Evolutionary conservation across 2,329 filamentous ascomycete species (phyloP).

Genomic region (Thelonectria discophora): DNA sequence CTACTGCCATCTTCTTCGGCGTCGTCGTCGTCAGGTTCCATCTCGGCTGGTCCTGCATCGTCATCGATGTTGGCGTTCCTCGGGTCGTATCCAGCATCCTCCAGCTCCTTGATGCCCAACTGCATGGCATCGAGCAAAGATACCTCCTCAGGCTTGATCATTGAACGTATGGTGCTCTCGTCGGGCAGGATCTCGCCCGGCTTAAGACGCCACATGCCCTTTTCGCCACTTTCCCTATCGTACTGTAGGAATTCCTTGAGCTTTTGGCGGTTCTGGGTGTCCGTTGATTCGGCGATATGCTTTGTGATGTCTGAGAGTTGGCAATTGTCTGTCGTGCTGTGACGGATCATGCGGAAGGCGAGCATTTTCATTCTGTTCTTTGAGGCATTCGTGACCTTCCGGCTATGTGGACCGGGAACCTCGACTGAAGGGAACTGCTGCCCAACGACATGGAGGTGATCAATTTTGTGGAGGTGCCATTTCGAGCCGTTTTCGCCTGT

Average conservation of each 20-base stretch:
- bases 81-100: slow-evolving; percentile 86
- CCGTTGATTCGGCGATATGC: slow-evolving; percentile 91
- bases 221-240: slow-evolving; percentile 76
- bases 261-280: slow-evolving; percentile 95
- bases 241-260: slow-evolving; percentile 96
- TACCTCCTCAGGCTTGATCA: slow-evolving; percentile 96
- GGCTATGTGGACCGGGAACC: slow-evolving; percentile 90
- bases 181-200: slow-evolving; percentile 80
- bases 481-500: slow-evolving; percentile 80
- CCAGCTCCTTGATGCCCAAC: slow-evolving; percentile 87
- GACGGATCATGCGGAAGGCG: slow-evolving; percentile 85
- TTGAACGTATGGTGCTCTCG: slow-evolving; percentile 79
- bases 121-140: slow-evolving; percentile 97
- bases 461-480: slow-evolving; percentile 88
- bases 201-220: slow-evolving; percentile 82
- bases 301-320: slow-evolving; percentile 86
- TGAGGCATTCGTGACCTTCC: slow-evolving; percentile 95
- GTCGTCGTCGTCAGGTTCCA: slow-evolving; percentile 66
- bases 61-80: slow-evolving; percentile 70
- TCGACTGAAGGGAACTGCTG: slow-evolving; percentile 93
- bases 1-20: slow-evolving; percentile 55
- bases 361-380: slow-evolving; percentile 98
- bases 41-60: slow-evolving; percentile 68
- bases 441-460: slow-evolving; percentile 89
- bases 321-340: slow-evolving; percentile 73